phyloP scores from a whole-genome alignment of 83 land plant genomes.

The Isoetes engelmannii region DNA sequence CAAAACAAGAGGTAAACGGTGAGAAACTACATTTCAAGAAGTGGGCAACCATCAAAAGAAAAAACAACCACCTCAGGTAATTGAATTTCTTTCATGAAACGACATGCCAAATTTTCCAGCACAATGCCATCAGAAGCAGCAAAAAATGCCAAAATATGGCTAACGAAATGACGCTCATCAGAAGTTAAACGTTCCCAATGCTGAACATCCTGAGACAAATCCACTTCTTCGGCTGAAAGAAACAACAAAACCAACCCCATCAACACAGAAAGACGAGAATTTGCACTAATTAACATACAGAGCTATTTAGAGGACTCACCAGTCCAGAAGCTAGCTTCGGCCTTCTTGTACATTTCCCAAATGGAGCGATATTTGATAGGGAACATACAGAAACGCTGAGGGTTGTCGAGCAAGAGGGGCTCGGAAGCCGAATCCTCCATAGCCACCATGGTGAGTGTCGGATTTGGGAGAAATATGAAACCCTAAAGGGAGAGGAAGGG shows the following conservation, averaged over 20 bases:
- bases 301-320: constrained; percentile 25
- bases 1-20: not conserved
- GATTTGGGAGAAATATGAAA: no score
- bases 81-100: constrained; percentile 62
- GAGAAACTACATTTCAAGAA: not conserved
- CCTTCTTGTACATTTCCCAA: constrained; percentile 89
- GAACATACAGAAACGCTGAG: constrained; percentile 63
- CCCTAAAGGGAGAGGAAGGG: no score
- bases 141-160: constrained; percentile 64
- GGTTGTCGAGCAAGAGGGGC: constrained; percentile 39
- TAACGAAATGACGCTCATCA: constrained; percentile 53
- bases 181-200: constrained; percentile 47
- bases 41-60: not conserved
- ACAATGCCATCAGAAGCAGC: constrained; percentile 79
- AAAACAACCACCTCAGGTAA: constrained; percentile 47
- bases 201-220: constrained; percentile 40
- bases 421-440: constrained; percentile 13
- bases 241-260: not conserved
- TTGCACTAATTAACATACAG: not conserved
- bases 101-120: constrained; percentile 52
- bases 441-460: no score
- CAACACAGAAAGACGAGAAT: not conserved
- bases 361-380: constrained; percentile 50
- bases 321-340: constrained; percentile 70
- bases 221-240: constrained; percentile 63